Evolutionary conservation across 768 basidiomycete species (phyloP).

Genomic region (Kwoniella bestiolae): DNA sequence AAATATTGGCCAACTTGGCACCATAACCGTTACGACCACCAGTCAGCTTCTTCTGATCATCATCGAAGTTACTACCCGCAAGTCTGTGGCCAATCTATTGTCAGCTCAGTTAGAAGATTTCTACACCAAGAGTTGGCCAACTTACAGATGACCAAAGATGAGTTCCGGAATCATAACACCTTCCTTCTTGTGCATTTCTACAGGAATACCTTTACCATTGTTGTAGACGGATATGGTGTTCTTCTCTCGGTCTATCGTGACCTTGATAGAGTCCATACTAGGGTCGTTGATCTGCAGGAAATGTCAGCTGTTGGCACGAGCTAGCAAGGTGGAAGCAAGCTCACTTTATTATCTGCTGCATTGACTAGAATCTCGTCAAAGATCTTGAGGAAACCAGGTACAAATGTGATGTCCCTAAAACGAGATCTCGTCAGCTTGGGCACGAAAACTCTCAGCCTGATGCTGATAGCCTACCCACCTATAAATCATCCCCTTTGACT

Average conservation of each 20-base stretch:
- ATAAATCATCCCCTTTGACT: slow-evolving; percentile 78
- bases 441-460: no score
- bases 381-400: slow-evolving; percentile 99
- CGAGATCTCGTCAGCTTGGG: background rate
- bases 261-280: slow-evolving; percentile 87
- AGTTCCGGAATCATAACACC: slow-evolving; percentile 95
- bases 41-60: slow-evolving; percentile 96
- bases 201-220: slow-evolving; percentile 93
- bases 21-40: slow-evolving; percentile 99
- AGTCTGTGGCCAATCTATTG: slow-evolving; percentile 58
- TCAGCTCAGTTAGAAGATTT: background rate
- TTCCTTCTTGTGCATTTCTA: slow-evolving; percentile 91
- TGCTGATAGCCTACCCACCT: no score
- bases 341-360: slow-evolving; percentile 97
- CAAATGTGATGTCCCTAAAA: slow-evolving; percentile 67
- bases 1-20: slow-evolving; percentile 97
- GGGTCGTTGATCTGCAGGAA: slow-evolving; percentile 79
- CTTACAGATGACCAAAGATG: slow-evolving; percentile 86
- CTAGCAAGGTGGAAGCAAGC: slow-evolving; percentile 28
- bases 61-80: slow-evolving; percentile 95
- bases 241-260: slow-evolving; percentile 80
- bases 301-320: no score
- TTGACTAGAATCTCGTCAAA: slow-evolving; percentile 99
- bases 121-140: background rate
- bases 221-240: slow-evolving; percentile 90